Percentiles rank a stretch among this genome's conserved stretches.
phyloP scores from a whole-genome alignment of 1,284 basidiomycete genomes.

The Trametes hirsuta region DNA sequence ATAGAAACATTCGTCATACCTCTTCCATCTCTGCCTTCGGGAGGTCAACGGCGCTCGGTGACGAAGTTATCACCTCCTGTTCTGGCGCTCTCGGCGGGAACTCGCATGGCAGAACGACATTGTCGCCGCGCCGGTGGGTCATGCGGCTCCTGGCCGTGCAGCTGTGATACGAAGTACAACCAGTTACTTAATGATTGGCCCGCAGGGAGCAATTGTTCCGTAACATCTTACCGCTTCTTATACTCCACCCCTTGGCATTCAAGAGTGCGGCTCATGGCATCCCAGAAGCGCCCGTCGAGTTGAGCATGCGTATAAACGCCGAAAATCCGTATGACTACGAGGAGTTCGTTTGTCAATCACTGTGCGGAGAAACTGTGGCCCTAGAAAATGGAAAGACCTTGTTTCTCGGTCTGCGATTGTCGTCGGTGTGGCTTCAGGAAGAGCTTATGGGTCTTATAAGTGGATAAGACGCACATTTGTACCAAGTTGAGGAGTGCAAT shows the following conservation, averaged over 20 bases:
- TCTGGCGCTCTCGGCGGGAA: not conserved
- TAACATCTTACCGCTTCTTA: constrained; percentile 35
- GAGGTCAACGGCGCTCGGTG: not conserved
- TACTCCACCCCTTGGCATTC: constrained; percentile 51
- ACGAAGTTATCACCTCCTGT: not conserved
- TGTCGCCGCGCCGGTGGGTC: not conserved
- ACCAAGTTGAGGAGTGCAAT: constrained; percentile 50
- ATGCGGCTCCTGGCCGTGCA: not conserved
- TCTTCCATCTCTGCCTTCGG: not conserved
- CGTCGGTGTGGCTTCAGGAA: too few species aligned
- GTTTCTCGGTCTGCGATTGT: not conserved
- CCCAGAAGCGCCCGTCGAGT: constrained; percentile 53
- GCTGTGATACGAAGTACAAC: not conserved
- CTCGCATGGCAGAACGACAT: not conserved
- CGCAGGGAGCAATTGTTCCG: not conserved
- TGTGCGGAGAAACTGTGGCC: not conserved
- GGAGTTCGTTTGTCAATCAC: too few species aligned
- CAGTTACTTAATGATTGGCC: constrained; percentile 35
- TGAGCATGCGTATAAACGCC: constrained; percentile 58
- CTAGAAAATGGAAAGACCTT: not conserved
- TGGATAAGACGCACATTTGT: constrained; percentile 39
- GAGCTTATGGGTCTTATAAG: not conserved
- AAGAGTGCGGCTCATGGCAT: constrained; percentile 47
- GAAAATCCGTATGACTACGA: constrained; percentile 53
- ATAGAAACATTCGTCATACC: not conserved